A percentile compares a stretch with the other conserved stretches of the same genome.
These are phyloP conservation scores for Phytophthora sansomeana DNA, from an alignment of 352 stramenopile genomes.

Conservation along the genomic window DNA sequence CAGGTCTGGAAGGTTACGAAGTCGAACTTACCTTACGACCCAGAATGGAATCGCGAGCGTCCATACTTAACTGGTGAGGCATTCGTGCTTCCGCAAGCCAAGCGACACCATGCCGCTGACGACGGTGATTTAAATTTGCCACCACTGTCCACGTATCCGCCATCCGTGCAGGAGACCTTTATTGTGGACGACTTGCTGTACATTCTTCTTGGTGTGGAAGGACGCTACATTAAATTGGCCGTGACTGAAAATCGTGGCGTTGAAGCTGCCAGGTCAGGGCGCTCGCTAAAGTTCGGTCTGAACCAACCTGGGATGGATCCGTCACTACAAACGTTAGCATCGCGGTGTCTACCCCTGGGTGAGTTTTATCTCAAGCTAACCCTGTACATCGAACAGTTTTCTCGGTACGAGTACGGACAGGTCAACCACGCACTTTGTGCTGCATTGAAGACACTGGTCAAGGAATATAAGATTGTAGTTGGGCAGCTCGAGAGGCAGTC, in stretches of 20 bases:
- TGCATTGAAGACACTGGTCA: constrained; percentile 90
- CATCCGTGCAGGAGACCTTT: constrained; percentile 81
- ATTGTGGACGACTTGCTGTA: constrained; percentile 89
- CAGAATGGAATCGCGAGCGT: constrained; percentile 84
- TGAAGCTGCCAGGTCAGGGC: constrained; percentile 35
- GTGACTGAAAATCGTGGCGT: constrained; percentile 51
- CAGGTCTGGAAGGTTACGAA: constrained; percentile 90
- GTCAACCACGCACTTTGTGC: constrained; percentile 95
- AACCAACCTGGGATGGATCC: constrained; percentile 85
- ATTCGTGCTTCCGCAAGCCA: constrained; percentile 60
- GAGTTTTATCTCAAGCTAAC: constrained; percentile 83
- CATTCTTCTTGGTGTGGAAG: constrained; percentile 80
- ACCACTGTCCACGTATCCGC: constrained; percentile 77
- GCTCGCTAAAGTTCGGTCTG: constrained; percentile 71
- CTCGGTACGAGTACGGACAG: constrained; percentile 92
- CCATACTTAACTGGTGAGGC: constrained; percentile 81
- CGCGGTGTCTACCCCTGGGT: constrained; percentile 72
- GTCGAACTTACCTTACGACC: constrained; percentile 86
- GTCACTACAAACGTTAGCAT: constrained; percentile 74
- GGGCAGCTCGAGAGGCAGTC: constrained; percentile 90
- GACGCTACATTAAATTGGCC: constrained; percentile 81
- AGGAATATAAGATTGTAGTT: constrained; percentile 95
- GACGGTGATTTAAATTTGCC: constrained; percentile 58
- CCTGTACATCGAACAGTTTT: constrained; percentile 84
- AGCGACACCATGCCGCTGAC: constrained; percentile 48